Conservation (phyloP, 345 rosid species). For the Populus euphratica region DNA sequence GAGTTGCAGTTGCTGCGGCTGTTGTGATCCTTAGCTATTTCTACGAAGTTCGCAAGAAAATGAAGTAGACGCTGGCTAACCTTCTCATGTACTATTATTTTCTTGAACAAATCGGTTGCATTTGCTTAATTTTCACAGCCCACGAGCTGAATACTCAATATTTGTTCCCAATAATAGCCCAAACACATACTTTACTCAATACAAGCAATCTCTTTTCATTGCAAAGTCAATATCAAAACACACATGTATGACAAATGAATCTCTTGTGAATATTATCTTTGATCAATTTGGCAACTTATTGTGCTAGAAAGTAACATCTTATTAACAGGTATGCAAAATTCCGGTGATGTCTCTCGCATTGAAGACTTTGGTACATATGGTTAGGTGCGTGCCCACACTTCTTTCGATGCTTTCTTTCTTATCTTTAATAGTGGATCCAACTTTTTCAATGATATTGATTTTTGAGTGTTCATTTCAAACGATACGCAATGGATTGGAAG, state of each 20-base stretch:
- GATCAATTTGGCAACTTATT: neutral
- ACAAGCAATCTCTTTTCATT: neutral
- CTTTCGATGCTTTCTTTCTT: neutral
- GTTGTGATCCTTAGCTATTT: constrained; percentile 76
- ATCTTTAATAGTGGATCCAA: neutral
- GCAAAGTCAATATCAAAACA: neutral
- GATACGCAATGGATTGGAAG: neutral
- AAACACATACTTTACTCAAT: neutral
- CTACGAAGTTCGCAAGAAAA: constrained; percentile 66
- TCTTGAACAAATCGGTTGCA: neutral
- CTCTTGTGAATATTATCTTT: neutral
- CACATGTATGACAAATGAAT: neutral
- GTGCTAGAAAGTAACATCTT: neutral
- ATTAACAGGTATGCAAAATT: neutral
- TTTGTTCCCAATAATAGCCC: neutral
- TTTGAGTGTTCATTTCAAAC: neutral
- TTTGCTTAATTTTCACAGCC: neutral
- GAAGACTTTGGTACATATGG: neutral
- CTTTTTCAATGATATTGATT: neutral
- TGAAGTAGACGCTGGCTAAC: constrained; percentile 33
- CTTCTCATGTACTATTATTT: neutral
- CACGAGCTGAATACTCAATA: constrained; percentile 5
- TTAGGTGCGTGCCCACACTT: neutral
- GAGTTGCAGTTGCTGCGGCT: constrained; percentile 75
- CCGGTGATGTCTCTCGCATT: neutral